Evolutionary conservation across 148 eudicot species (phyloP).

Genomic region (Rhododendron henanense): DNA sequence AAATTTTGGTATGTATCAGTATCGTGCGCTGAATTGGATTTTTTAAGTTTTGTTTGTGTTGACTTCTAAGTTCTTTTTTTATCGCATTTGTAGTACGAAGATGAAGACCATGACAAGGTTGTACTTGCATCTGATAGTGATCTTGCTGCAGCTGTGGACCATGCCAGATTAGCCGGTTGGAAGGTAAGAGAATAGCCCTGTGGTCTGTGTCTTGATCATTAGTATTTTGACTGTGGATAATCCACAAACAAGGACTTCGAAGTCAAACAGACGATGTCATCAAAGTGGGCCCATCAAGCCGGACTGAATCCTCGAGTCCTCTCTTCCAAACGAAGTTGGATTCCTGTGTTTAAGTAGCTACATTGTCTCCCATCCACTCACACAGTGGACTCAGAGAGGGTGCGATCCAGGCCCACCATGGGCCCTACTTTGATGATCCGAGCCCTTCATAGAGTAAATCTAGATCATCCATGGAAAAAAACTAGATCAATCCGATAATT

Average conservation of each 20-base stretch:
- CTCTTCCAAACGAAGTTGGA: neutral
- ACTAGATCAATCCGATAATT: neutral
- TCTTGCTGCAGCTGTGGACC: slow-evolving; percentile 95
- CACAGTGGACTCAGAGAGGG: neutral
- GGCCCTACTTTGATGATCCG: neutral
- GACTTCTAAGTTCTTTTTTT: slow-evolving; percentile 14
- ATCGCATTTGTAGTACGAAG: slow-evolving; percentile 71
- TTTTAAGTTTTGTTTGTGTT: neutral
- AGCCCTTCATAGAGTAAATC: neutral
- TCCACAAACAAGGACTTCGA: neutral
- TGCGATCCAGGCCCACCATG: neutral
- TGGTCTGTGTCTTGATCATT: neutral
- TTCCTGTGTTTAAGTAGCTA: neutral
- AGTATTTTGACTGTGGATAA: neutral
- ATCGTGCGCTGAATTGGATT: neutral
- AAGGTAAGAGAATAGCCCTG: slow-evolving; percentile 49
- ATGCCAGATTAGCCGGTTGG: slow-evolving; percentile 83
- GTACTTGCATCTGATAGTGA: slow-evolving; percentile 83
- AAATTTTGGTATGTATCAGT: slow-evolving; percentile 54
- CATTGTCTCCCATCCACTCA: neutral
- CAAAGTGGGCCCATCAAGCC: neutral
- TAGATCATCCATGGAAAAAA: neutral
- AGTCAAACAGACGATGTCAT: neutral
- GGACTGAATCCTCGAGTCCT: neutral
- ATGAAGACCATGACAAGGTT: slow-evolving; percentile 85